Percentiles rank a stretch among this genome's conserved stretches.
These are phyloP conservation scores for Fusarium keratoplasticum DNA, from an alignment of 2,329 filamentous ascomycete species.

Conservation along the genomic window DNA sequence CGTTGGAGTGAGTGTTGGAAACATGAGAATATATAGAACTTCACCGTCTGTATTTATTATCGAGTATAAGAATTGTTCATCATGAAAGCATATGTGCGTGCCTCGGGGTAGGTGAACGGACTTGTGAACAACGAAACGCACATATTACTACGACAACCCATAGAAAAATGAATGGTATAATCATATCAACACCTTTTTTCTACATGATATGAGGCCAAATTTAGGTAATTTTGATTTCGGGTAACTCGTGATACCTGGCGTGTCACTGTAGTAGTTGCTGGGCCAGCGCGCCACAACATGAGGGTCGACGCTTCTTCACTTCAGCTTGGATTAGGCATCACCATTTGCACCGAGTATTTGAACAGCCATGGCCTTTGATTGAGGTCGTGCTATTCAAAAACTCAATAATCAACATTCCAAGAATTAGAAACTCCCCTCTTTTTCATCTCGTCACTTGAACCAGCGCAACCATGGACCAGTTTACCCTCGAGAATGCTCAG, in stretches of 20 bases:
- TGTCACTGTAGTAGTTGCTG: slow-evolving; percentile 21
- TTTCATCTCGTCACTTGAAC: not conserved
- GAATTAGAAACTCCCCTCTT: not conserved
- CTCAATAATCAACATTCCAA: not conserved
- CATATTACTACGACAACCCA: no score
- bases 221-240: not conserved
- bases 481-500: slow-evolving; percentile 46
- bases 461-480: slow-evolving; percentile 47
- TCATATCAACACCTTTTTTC: not conserved
- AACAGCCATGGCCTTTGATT: not conserved
- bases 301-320: not conserved
- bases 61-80: not conserved
- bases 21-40: not conserved
- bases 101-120: not conserved
- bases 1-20: not conserved
- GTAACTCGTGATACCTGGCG: not conserved
- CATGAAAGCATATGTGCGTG: not conserved
- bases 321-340: slow-evolving; percentile 31
- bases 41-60: not conserved
- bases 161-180: not conserved
- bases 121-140: not conserved
- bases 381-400: not conserved
- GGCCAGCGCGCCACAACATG: slow-evolving; percentile 25
- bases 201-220: not conserved
- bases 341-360: slow-evolving; percentile 17